Conservation (phyloP, 2,329 filamentous ascomycete species). For the Atkinsonella texensis region DNA sequence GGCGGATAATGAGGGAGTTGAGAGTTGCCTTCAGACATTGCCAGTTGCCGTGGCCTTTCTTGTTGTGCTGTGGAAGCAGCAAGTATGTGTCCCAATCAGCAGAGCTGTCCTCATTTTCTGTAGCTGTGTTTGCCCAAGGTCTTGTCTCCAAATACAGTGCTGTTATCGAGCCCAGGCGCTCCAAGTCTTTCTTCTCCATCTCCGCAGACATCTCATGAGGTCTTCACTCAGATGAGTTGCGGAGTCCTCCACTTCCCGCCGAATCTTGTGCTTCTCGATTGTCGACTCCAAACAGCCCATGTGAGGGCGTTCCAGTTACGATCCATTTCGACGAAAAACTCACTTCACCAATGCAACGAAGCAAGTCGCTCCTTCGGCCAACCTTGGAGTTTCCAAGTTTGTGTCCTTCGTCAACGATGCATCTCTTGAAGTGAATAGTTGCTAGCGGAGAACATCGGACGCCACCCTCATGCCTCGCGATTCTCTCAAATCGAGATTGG, state of each 20-base stretch:
- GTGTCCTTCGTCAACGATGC: constrained; percentile 89
- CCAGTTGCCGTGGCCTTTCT: constrained; percentile 41
- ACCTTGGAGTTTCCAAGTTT: constrained; percentile 56
- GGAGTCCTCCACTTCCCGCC: constrained; percentile 2
- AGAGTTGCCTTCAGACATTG: constrained; percentile 57
- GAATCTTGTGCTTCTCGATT: not conserved
- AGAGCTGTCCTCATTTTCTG: constrained; percentile 40
- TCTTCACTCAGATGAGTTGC: constrained; percentile 11
- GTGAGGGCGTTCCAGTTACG: constrained; percentile 80
- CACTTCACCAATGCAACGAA: constrained; percentile 39
- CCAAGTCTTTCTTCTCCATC: constrained; percentile 50
- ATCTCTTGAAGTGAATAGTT: constrained; percentile 68
- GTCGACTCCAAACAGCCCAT: constrained; percentile 62
- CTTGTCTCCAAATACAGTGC: constrained; percentile 61
- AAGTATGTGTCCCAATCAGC: constrained; percentile 67
- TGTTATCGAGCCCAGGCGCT: constrained; percentile 54
- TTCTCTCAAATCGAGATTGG: constrained; percentile 55
- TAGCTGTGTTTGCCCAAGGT: constrained; percentile 59
- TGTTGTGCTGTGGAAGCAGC: constrained; percentile 41
- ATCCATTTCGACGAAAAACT: constrained; percentile 69
- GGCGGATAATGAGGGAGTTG: constrained; percentile 72
- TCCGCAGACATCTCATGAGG: constrained; percentile 24
- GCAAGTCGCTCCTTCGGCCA: constrained; percentile 42
- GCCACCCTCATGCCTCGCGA: constrained; percentile 26
- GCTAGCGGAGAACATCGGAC: constrained; percentile 47